A percentile compares a stretch with the other conserved stretches of the same genome.
Conservation (phyloP, 2,329 filamentous ascomycete genomes). For the Penicillium hesseltinei region DNA sequence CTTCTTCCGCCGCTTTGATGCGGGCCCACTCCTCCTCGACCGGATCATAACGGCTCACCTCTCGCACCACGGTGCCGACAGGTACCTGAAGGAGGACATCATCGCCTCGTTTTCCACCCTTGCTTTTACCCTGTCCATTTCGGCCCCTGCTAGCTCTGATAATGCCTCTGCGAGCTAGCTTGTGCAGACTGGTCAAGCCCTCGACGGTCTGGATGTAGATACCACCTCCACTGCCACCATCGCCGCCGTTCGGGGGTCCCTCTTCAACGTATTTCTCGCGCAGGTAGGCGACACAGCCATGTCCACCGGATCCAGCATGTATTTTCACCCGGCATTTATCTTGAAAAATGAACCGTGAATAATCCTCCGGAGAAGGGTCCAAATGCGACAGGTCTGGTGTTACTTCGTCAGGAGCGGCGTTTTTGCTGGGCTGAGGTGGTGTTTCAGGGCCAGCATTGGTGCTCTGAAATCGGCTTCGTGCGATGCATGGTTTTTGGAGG, state of each 20-base stretch:
- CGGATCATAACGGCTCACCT: constrained; percentile 76
- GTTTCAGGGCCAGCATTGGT: constrained; percentile 13
- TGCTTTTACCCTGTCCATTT: constrained; percentile 49
- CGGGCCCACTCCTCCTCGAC: constrained; percentile 62
- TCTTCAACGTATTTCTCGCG: constrained; percentile 86
- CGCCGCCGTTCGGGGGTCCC: constrained; percentile 90
- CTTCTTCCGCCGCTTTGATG: constrained; percentile 32
- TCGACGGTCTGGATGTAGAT: constrained; percentile 92
- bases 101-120: constrained; percentile 72
- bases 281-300: constrained; percentile 91
- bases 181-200: constrained; percentile 90
- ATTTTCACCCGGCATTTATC: constrained; percentile 79
- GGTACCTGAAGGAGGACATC: constrained; percentile 88
- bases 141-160: constrained; percentile 47
- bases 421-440: constrained; percentile 7
- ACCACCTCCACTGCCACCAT: constrained; percentile 87
- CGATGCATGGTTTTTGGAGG: constrained; percentile 7
- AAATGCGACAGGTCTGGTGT: constrained; percentile 55
- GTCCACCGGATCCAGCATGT: constrained; percentile 76
- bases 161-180: constrained; percentile 74
- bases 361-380: constrained; percentile 81
- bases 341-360: constrained; percentile 76
- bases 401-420: constrained; percentile 15
- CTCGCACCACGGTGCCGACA: constrained; percentile 84
- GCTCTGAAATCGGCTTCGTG: constrained; percentile 23